Evolutionary conservation across 139 green algal genomes (phyloP).

Genomic region (Nannochloris sp.): DNA sequence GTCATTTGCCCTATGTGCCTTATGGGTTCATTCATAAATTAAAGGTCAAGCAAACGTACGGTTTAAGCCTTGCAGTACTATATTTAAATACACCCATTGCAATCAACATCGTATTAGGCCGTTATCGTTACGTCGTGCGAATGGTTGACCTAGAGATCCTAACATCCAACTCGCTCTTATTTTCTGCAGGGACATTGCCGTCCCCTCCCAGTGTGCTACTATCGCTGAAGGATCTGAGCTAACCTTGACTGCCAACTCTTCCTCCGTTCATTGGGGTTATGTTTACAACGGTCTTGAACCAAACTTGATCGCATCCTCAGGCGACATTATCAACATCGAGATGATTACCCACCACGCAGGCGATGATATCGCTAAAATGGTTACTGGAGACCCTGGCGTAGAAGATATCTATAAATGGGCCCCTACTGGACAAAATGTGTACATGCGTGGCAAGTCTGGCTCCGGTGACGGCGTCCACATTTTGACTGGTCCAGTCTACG

Average conservation of each 20-base stretch:
- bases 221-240: not conserved
- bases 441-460: conserved; percentile 30
- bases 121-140: not conserved
- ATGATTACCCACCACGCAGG: conserved; percentile 51
- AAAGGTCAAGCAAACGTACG: not conserved
- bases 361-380: conserved; percentile 57
- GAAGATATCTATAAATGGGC: conserved; percentile 46
- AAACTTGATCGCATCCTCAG: conserved; percentile 25
- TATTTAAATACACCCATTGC: not conserved
- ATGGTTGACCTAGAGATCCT: not conserved
- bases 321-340: conserved; percentile 48
- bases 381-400: conserved; percentile 51
- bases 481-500: conserved; percentile 47
- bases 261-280: conserved; percentile 37
- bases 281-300: conserved; percentile 23
- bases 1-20: not conserved
- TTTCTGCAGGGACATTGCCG: not conserved
- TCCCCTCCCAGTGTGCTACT: not conserved
- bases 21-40: not conserved
- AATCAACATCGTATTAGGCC: not conserved
- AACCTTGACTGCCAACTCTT: conserved; percentile 18
- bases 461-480: conserved; percentile 53
- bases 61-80: not conserved
- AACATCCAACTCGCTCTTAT: not conserved
- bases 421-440: conserved; percentile 4